Percentiles rank a stretch among this genome's conserved stretches.
These are phyloP conservation scores for Aechmea fasciata DNA, from an alignment of 176 grass and related monocot species.

Conservation along the genomic window DNA sequence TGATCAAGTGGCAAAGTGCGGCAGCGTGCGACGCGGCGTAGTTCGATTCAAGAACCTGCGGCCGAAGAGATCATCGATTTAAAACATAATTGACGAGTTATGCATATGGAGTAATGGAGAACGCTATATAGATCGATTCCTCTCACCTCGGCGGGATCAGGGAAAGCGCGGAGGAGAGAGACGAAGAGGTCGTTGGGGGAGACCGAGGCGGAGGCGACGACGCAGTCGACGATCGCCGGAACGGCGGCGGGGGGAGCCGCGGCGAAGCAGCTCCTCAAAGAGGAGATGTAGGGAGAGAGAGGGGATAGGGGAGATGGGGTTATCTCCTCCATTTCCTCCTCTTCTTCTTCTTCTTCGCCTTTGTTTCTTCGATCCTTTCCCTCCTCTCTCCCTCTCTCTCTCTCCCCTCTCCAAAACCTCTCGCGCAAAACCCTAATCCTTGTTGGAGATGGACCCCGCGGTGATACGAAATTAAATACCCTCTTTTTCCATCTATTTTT, in stretches of 20 bases:
- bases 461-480: too few relatives aligned
- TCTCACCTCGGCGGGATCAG: constrained; percentile 25
- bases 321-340: background rate
- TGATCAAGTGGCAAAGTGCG: constrained; percentile 63
- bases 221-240: constrained; percentile 66
- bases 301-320: constrained; percentile 9
- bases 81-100: too few relatives aligned
- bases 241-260: constrained; percentile 35
- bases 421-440: constrained; percentile 23
- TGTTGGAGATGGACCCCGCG: background rate
- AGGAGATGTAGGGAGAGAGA: constrained; percentile 24
- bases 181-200: constrained; percentile 48
- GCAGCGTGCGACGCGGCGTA: constrained; percentile 35
- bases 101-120: background rate
- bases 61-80: too few relatives aligned
- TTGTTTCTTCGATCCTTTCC: too few relatives aligned
- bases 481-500: too few relatives aligned
- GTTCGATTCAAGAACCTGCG: constrained; percentile 15
- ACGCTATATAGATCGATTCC: background rate
- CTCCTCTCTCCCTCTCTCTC: too few relatives aligned
- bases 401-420: too few relatives aligned
- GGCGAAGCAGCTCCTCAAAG: constrained; percentile 53
- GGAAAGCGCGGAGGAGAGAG: constrained; percentile 48
- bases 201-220: constrained; percentile 45
- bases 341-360: too few relatives aligned